phyloP scores from a whole-genome alignment of 768 basidiomycete species.

The Hydnomerulius pinastri region DNA sequence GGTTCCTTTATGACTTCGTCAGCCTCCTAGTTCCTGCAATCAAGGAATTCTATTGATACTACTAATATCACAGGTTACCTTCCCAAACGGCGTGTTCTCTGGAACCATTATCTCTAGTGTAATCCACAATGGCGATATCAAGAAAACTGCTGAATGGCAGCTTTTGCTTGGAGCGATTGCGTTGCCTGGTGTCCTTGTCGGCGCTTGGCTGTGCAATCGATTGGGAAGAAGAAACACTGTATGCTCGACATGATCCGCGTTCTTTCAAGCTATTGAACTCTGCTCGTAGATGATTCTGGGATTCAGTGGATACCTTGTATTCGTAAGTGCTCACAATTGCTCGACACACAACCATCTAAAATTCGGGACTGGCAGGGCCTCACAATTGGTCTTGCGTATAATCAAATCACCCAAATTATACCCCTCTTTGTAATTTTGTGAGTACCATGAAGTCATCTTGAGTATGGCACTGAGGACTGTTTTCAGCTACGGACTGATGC shows the following conservation, averaged over 20 bases:
- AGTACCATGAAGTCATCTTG: slow-evolving; percentile 19
- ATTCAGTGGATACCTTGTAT: slow-evolving; percentile 67
- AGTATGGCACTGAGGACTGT: slow-evolving; percentile 1
- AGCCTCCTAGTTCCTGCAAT: not conserved
- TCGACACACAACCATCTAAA: not conserved
- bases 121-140: slow-evolving; percentile 55
- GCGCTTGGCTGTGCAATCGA: slow-evolving; percentile 50
- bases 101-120: slow-evolving; percentile 69
- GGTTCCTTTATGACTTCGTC: slow-evolving; percentile 74
- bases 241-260: slow-evolving; percentile 15
- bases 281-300: slow-evolving; percentile 59
- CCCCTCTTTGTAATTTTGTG: slow-evolving; percentile 72
- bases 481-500: slow-evolving; percentile 68
- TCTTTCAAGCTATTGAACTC: slow-evolving; percentile 4
- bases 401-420: slow-evolving; percentile 60
- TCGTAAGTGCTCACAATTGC: slow-evolving; percentile 39
- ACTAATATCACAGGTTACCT: slow-evolving; percentile 50
- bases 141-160: slow-evolving; percentile 67
- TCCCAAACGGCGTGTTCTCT: slow-evolving; percentile 73
- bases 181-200: slow-evolving; percentile 61
- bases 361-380: slow-evolving; percentile 36
- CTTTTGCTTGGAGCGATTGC: slow-evolving; percentile 63
- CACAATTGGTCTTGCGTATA: slow-evolving; percentile 59
- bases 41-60: not conserved
- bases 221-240: slow-evolving; percentile 62